Base-by-base conservation (phyloP, 192 early-diverging fungal genomes). In the Backusella morwellensis region DNA sequence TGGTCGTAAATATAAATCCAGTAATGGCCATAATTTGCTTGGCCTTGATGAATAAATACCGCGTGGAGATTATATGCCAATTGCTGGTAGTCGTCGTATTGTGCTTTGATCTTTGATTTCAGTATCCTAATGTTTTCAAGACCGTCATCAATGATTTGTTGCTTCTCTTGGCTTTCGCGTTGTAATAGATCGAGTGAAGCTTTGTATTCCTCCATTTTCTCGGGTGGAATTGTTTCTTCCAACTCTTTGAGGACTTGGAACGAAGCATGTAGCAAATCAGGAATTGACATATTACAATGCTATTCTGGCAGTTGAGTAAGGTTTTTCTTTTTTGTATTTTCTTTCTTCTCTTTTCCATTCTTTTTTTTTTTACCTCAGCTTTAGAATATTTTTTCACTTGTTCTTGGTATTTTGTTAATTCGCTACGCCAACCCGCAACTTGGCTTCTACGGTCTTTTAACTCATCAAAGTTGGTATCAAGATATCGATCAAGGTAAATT, bases 41-140 rank as follows among this genome's bases (percentile, higher is more conserved):
- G 80, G n/a, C 91, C 92, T 72, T 88, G 88, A 69, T 95, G 93
- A 63, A 93, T 90, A 80, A 95, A 95, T 68, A 93, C 92, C 9
- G 93, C 93, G 75, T 95, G 92, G 67, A 92, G 71, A 0, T 83
- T 85, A 72, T 95, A 95, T 29, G 86, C 81, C 40, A 81, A 79
- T 6, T 79, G 56, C 15, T 42, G 54, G 34, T 88, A 52, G 50
- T 84, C 81, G 19, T 50, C 44, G 42, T 81, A 83, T n/a, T 88
- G 83, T 0, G 56, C n/a, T 15, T 78, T 68, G 35, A 90, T 76
- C 34, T 23, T 47, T 14, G n/a, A 82, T 82, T 29, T 73, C 73
- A 36, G 4, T 14, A n/a, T 73, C 3, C 54, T 77, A 56, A 36
- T 34, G 8, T 40, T 47, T 40, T 77, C 23, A 40, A 66, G n/a